A percentile compares a stretch with the other conserved stretches of the same genome.
These are phyloP conservation scores for Athelia psychrophila DNA, from an alignment of 1,284 basidiomycete genomes.

Conservation along the genomic window DNA sequence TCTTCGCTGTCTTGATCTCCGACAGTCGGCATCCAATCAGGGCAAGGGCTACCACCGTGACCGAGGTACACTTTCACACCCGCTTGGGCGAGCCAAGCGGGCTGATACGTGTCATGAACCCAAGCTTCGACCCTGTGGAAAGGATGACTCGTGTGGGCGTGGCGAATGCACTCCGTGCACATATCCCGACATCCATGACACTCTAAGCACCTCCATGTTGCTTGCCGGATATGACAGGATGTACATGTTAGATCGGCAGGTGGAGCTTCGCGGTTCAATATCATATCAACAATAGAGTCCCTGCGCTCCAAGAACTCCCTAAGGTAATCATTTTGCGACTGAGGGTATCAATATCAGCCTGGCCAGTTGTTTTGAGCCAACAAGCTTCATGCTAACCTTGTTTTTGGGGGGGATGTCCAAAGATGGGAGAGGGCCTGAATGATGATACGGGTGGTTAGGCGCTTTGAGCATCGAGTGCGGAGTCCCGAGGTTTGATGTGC, in stretches of 20 bases:
- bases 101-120: background rate
- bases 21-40: too few species aligned
- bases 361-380: too few species aligned
- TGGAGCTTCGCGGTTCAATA: background rate
- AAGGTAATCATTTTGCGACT: slow-evolving; percentile 3
- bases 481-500: too few species aligned
- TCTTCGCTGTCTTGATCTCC: too few species aligned
- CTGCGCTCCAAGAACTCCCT: background rate
- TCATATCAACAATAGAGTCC: background rate
- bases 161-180: background rate
- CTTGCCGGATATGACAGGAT: background rate
- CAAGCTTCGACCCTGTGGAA: background rate
- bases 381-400: too few species aligned
- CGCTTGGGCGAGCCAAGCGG: background rate
- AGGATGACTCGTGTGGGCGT: background rate
- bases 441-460: too few species aligned
- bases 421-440: too few species aligned
- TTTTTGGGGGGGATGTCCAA: too few species aligned
- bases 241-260: background rate
- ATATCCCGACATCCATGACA: background rate
- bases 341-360: too few species aligned
- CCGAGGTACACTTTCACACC: background rate
- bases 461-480: too few species aligned
- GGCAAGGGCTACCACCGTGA: background rate
- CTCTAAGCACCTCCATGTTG: background rate